These are phyloP conservation scores for Cinchona pubescens DNA, from an alignment of 257 asterid genomes.

Conservation along the genomic window DNA sequence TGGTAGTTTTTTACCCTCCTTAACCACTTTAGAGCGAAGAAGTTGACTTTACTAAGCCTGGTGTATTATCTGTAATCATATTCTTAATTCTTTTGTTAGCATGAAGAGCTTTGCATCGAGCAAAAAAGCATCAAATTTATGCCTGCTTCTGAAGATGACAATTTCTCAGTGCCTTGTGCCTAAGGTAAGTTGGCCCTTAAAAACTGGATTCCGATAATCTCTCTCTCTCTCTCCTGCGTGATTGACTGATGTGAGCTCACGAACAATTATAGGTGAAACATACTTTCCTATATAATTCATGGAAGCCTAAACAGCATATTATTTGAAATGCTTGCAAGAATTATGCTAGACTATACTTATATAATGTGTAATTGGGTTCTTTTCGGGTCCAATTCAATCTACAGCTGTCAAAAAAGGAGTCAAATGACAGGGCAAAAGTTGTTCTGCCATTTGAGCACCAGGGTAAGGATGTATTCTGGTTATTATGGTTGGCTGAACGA, in stretches of 20 bases:
- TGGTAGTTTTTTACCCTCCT: conserved; percentile 45
- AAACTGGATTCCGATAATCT: background rate
- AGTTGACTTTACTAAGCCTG: background rate
- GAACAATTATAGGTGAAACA: background rate
- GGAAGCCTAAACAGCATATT: background rate
- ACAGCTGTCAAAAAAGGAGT: conserved; percentile 90
- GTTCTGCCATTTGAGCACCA: conserved; percentile 98
- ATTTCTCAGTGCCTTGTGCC: conserved; percentile 76
- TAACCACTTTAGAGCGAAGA: background rate
- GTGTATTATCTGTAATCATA: no score
- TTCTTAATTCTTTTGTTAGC: conserved; percentile 36
- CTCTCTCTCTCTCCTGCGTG: background rate
- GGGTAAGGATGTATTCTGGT: conserved; percentile 42
- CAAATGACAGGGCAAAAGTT: conserved; percentile 78
- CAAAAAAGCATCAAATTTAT: conserved; percentile 60
- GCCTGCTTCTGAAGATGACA: conserved; percentile 50
- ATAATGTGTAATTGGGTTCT: background rate
- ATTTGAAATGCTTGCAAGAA: background rate
- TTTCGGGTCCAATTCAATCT: conserved; percentile 86
- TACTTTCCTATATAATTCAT: background rate
- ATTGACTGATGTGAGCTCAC: background rate
- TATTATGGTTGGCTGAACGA: background rate
- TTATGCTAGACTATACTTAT: background rate
- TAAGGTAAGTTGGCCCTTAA: conserved; percentile 47
- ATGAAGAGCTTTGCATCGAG: conserved; percentile 64